These are phyloP conservation scores for Septoria linicola DNA, from an alignment of 2,329 filamentous ascomycete species.

Conservation along the genomic window DNA sequence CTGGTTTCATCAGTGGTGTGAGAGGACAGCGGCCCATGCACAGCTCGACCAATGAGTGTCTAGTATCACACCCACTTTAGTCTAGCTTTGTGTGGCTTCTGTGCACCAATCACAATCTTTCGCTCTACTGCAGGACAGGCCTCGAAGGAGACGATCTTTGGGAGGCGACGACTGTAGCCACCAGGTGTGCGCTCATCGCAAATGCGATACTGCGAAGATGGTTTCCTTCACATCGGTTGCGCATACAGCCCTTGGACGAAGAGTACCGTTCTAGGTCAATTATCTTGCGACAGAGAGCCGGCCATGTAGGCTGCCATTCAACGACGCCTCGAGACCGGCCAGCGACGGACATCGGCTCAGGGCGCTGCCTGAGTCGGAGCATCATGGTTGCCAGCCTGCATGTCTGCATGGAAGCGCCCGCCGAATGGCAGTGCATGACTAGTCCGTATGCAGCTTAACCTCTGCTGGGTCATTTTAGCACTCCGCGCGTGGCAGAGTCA, in stretches of 20 bases:
- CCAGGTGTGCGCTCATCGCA: conserved; percentile 1
- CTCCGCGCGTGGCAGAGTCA: conserved; percentile 19
- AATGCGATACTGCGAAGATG: too few species aligned
- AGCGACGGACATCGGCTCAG: not conserved
- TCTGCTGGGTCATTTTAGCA: conserved; percentile 3
- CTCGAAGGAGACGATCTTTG: too few species aligned
- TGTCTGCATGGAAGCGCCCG: conserved; percentile 16
- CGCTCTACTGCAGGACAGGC: too few species aligned
- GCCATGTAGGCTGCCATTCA: not conserved
- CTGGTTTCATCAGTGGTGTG: not conserved
- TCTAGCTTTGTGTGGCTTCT: too few species aligned
- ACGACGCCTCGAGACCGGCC: not conserved
- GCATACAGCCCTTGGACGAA: too few species aligned
- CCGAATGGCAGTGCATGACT: conserved; percentile 13
- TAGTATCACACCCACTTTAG: too few species aligned
- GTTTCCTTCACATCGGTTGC: too few species aligned
- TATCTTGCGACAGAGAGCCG: too few species aligned
- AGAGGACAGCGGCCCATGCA: too few species aligned
- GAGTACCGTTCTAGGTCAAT: too few species aligned
- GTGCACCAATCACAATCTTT: too few species aligned
- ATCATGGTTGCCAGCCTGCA: conserved; percentile 2
- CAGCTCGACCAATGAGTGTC: conserved; percentile 4
- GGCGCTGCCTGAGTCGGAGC: not conserved
- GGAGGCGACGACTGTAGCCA: conserved; percentile 1
- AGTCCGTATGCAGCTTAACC: conserved; percentile 7